Conservation (phyloP, 495 filamentous ascomycete genomes). For the Lasiosphaeria miniovina region DNA sequence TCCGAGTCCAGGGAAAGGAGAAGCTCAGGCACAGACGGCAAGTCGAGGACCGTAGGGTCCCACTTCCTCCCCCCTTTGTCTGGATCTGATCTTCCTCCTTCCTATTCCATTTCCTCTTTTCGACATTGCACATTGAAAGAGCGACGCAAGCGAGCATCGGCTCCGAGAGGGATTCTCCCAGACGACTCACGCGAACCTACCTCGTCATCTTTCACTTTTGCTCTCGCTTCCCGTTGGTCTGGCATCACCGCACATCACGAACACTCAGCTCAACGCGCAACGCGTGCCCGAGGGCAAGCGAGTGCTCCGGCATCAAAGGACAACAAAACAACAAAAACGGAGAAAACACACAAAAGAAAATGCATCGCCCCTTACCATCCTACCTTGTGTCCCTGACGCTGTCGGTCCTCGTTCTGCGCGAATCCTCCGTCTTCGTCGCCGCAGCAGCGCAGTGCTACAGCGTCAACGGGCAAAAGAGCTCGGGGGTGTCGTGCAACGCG, state of each 20-base stretch:
- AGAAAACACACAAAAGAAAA: slow-evolving; percentile 1
- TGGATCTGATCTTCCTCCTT: background rate
- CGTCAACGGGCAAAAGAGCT: slow-evolving; percentile 23
- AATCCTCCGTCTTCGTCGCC: background rate
- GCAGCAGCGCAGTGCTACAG: slow-evolving; percentile 19
- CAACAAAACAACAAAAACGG: background rate
- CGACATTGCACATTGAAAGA: background rate
- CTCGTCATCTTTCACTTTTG: background rate
- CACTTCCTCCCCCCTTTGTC: background rate
- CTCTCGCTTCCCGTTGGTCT: background rate
- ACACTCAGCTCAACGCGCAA: too few species aligned
- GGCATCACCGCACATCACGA: too few species aligned
- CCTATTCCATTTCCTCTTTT: background rate
- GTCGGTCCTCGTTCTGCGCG: background rate
- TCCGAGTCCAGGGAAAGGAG: background rate
- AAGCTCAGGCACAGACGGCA: background rate
- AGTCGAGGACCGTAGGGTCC: background rate
- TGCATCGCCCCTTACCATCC: background rate
- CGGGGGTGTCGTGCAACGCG: slow-evolving; percentile 13
- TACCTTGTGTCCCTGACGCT: slow-evolving; percentile 1
- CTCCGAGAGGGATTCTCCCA: background rate
- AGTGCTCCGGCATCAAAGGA: background rate
- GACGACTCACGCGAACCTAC: background rate
- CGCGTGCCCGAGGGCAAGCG: too few species aligned
- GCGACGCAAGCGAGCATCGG: background rate